phyloP scores from a whole-genome alignment of 768 basidiomycete genomes.

The Nevesoporus exiguus region DNA sequence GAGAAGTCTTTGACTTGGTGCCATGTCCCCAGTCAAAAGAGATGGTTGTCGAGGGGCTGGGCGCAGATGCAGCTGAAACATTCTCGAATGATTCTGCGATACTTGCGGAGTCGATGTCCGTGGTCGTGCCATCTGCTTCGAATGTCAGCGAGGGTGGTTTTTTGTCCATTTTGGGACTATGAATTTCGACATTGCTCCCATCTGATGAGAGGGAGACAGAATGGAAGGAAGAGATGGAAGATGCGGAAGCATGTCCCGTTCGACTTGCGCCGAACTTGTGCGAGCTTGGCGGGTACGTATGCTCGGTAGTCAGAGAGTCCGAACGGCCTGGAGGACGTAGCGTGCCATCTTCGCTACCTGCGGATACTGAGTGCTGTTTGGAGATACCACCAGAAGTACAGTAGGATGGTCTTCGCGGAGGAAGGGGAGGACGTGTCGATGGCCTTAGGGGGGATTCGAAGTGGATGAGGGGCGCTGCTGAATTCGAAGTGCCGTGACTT shows the following conservation, averaged over 20 bases:
- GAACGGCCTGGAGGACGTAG: conserved; percentile 34
- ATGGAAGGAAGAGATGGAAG: conserved; percentile 80
- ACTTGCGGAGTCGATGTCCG: conserved; percentile 51
- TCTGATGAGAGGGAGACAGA: conserved; percentile 79
- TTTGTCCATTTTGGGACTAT: conserved; percentile 14
- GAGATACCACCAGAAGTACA: conserved; percentile 42
- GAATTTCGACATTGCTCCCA: conserved; percentile 31
- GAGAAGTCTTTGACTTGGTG: conserved; percentile 32
- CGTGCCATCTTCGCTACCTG: conserved; percentile 14
- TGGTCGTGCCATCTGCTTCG: conserved; percentile 37
- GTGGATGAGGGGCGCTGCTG: conserved; percentile 49
- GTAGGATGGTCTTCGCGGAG: conserved; percentile 62
- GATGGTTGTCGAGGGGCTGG: conserved; percentile 50
- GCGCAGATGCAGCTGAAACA: conserved; percentile 51
- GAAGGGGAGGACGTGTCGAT: conserved; percentile 50
- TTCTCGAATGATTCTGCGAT: conserved; percentile 74
- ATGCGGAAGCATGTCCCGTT: conserved; percentile 53
- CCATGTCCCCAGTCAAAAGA: conserved; percentile 51
- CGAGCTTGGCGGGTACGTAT: conserved; percentile 49
- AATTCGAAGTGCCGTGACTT: conserved; percentile 1
- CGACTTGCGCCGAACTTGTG: conserved; percentile 34
- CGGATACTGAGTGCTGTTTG: conserved; percentile 23
- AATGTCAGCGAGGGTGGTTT: conserved; percentile 46
- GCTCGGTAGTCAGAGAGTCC: conserved; percentile 55
- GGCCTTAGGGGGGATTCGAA: conserved; percentile 48